Evolutionary conservation across 805 yeast genomes (phyloP).

Genomic region (Priceomyces castillae): DNA sequence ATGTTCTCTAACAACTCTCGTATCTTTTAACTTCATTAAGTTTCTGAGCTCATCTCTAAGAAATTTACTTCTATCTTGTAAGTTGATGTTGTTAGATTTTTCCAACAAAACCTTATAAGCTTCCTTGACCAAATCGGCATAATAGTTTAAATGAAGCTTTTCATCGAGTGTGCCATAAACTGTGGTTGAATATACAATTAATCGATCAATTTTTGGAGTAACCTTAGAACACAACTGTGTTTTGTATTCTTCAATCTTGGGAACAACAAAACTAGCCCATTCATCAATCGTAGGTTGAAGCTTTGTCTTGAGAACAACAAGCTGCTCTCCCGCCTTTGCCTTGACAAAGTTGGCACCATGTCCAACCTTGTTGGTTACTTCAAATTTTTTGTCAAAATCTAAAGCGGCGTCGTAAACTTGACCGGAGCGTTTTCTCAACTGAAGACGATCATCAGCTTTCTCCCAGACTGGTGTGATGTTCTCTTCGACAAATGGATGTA

Average conservation of each 20-base stretch:
- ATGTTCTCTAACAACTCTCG: conserved; percentile 1
- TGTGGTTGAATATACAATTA: not conserved
- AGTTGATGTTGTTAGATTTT: conserved; percentile 10
- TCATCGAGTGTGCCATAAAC: not conserved
- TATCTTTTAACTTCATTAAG: conserved; percentile 18
- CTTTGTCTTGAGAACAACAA: not conserved
- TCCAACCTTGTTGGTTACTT: not conserved
- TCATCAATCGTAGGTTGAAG: not conserved
- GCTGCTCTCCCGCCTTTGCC: not conserved
- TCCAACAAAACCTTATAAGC: conserved; percentile 7
- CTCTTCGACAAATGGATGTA: conserved; percentile 3
- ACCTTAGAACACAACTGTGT: not conserved
- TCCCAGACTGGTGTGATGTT: not conserved
- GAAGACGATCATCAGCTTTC: not conserved
- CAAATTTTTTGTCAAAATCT: conserved; percentile 1
- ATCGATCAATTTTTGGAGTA: not conserved
- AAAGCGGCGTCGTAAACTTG: not conserved
- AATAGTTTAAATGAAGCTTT: not conserved
- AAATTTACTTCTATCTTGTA: conserved; percentile 22
- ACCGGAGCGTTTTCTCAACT: not conserved
- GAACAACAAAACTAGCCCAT: not conserved
- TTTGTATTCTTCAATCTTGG: not conserved
- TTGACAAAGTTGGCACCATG: not conserved
- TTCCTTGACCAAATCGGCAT: not conserved
- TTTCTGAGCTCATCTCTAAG: conserved; percentile 25